Base-by-base conservation (phyloP, 1,139 yeast genomes). In the Hemisphaericaspora subhashii region DNA sequence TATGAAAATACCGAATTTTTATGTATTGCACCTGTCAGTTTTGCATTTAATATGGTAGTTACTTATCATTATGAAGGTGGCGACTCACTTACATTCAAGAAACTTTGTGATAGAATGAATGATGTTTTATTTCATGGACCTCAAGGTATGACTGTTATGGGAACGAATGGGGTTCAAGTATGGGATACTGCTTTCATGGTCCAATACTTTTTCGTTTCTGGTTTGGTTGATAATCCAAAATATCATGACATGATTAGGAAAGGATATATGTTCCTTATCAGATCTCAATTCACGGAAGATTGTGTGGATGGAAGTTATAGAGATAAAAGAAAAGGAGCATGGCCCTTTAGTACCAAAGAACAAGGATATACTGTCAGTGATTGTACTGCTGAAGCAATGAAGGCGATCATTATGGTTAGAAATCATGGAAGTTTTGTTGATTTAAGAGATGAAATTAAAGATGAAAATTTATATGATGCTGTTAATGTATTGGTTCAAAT, bases 311-410 rank as follows among this genome's bases (percentile, higher is more conserved):
- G 94, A 4, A 81, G 90, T 44, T 90, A 74, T 62, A 75, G 98
- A 51, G 98, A 92, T 55, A 76, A 73, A 43, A 72, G 98, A 40
- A 73, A 72, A 36, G 99, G 98, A n/a, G 95, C 88, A 0, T 94
- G 96, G 94, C 97, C 98, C 0, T 94, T 92, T 57, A 86, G 96
- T 37, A 94, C 98, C 0, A 88, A 89, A 54, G 83, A 86, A 12
- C 98, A 94, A 62, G 99, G 99, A 0, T 94, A 90, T 54, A 86
- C 96, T 0, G 99, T 94, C 1, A 82, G 95, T 53, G 99, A 94
- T 59, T 92, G 98, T 62, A 90, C 98, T 0, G 95, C 98, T 0
- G 98, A 94, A 60, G 89, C 98, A 0, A 68, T 90, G 46, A 92
- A 92, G 58, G 97, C 98, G 0, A 86, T 94, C 11, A 73, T 92